Evolutionary conservation across 2,329 filamentous ascomycete species (phyloP).

Genomic region (Colletotrichum noveboracense): DNA sequence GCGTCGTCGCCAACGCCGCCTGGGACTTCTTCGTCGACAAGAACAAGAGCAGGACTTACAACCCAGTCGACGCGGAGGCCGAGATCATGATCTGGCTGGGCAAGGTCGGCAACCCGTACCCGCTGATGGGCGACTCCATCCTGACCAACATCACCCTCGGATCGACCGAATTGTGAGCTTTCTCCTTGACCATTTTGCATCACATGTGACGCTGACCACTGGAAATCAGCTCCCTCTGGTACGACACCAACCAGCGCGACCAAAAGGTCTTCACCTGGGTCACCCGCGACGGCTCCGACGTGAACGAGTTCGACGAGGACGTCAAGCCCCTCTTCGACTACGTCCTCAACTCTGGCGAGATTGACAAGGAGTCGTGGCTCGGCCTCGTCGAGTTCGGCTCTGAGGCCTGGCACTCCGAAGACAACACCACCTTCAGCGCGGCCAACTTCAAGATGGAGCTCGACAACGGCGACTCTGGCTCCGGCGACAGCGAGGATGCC

Average conservation of each 20-base stretch:
- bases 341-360: conserved; percentile 31
- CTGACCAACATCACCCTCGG: conserved; percentile 30
- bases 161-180: conserved; percentile 31
- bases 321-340: conserved; percentile 34
- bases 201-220: neutral
- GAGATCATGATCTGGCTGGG: conserved; percentile 40
- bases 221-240: conserved; percentile 29
- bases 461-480: conserved; percentile 4
- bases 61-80: conserved; percentile 31
- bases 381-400: conserved; percentile 36
- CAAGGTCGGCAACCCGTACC: conserved; percentile 29
- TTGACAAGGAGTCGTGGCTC: conserved; percentile 29
- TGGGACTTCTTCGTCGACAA: conserved; percentile 37
- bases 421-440: conserved; percentile 35
- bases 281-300: conserved; percentile 22
- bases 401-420: conserved; percentile 31
- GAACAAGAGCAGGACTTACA: conserved; percentile 26
- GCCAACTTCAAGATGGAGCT: conserved; percentile 29
- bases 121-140: conserved; percentile 28
- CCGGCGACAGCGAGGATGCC: neutral
- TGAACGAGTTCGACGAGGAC: conserved; percentile 32
- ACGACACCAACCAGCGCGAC: conserved; percentile 31
- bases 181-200: neutral
- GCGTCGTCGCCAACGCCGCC: conserved; percentile 32
- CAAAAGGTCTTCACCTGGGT: conserved; percentile 36